Base-by-base conservation (phyloP, 2,329 filamentous ascomycete species). In the Fusarium coffeatum region DNA sequence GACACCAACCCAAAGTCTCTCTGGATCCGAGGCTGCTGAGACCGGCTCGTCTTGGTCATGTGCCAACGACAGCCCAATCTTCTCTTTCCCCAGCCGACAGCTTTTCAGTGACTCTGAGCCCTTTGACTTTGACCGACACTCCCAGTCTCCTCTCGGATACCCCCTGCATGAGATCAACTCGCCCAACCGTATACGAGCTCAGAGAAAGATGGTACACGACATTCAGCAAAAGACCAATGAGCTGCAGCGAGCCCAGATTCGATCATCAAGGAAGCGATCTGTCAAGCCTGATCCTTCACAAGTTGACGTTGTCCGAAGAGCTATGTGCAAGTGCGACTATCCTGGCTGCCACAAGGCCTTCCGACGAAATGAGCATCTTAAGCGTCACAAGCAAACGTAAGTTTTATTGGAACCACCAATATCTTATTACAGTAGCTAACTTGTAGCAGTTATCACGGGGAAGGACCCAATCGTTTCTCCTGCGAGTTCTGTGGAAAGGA, bases 361-460 rank as follows among this genome's bases (percentile, higher is more conserved):
- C 64, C 83, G 84, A 69, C 80, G 86, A 58, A 84, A 83, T 25
- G 86, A 88, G 75, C 86, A 88, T 66, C 77, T 88, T 20, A 88
- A 87, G 78, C 81, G 86, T 28, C 86, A 88, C 72, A 80, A 83
- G 54, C 81, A 81, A 55, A 84, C 84, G 85, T 87, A 72, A 80
- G 84, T 81, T 27, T 48, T 28, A 34, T 22, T n/a, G 4, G 2
- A 22, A 22, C 34, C 22, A 4, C 11, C 12, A 3, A 30, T 30
- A 15, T 37, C 6, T 8, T 20, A 49, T 30, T 11, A 47, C 16
- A 11, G 20, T 34, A 20, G 9, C 55, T 72, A 43, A 67, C 37
- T 42, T 8, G 12, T 27, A 12, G n/a, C 23, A 64, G 79, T 48
- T 80, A 78, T 48, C 79, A 81, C 40, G 79, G 79, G 9, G 80